Base-by-base conservation (phyloP, 768 basidiomycete species). In the Mycena albidolilacea region DNA sequence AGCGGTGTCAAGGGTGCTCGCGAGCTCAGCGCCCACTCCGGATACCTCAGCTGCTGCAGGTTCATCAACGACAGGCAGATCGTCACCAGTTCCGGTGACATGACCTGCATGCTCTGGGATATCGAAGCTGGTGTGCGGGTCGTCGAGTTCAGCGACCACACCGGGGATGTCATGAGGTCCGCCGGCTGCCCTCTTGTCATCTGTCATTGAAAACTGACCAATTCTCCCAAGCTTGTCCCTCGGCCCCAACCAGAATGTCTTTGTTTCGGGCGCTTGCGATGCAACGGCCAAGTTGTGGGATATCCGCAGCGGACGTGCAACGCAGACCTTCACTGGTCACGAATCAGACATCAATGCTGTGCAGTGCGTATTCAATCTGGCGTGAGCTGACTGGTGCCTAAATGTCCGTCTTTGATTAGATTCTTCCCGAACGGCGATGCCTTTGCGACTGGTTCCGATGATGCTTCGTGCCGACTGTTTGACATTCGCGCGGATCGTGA, bases 51-150 rank as follows among this genome's bases (percentile, higher is more conserved):
- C 79, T 99, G 97, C 87, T 99, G 97, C 85, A 91, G 97, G 54
- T 99, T 99, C 86, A 92, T 99, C 87, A 99, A 96, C 79, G 97
- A 99, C 84, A 90, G 97, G 64, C 97, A 99, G 87, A 99, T 99
- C 79, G 94, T 99, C 74, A 99, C 97, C 44, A 93, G 91, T 78
- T 98, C 97, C 43, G 97, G 97, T 67, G 97, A 99, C 82, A 99
- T 99, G 97, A 98, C 97, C 41, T 99, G 97, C 83, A 99, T 99
- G 97, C 89, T 99, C 38, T 99, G 98, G 97, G 97, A 99, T 83
- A 96, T 99, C 72, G 97, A 99, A 83, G 96, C 96, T 35, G 98
- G 97, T 75, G 96, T 97, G 1, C 87, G 97, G 74, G 94, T 97
- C n/a, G 94, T 97, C 78, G 98, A 99, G 85, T 99, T 99, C 83